A percentile compares a stretch with the other conserved stretches of the same genome.
Conservation (phyloP, 2,329 filamentous ascomycete species). For the Neofusicoccum laricinum region DNA sequence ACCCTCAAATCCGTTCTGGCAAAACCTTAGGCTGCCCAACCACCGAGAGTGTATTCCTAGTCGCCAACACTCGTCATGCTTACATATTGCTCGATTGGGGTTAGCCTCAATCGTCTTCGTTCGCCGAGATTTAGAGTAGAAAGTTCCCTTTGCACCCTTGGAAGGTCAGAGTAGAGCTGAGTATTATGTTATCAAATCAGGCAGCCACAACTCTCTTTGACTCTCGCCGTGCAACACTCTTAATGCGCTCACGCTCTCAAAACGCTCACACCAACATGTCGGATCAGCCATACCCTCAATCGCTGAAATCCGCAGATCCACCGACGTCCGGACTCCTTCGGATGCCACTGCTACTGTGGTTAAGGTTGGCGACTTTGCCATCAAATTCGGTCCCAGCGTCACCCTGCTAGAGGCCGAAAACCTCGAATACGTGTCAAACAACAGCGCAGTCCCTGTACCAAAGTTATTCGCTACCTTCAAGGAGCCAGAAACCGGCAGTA, state of each 20-base stretch:
- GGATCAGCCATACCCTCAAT: conserved; percentile 4
- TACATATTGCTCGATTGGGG: too few relatives aligned
- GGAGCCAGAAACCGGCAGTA: background rate
- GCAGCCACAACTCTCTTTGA: too few relatives aligned
- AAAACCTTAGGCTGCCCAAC: too few relatives aligned
- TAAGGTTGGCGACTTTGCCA: conserved; percentile 11
- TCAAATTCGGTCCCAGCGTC: conserved; percentile 16
- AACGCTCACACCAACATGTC: background rate
- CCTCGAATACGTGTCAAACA: conserved; percentile 6
- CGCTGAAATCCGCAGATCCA: conserved; percentile 5
- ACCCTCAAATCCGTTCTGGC: too few relatives aligned
- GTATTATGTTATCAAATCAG: too few relatives aligned
- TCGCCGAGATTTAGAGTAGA: too few relatives aligned
- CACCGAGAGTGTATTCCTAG: too few relatives aligned
- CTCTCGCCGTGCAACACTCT: too few relatives aligned
- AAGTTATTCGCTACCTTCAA: conserved; percentile 6
- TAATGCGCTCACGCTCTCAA: background rate
- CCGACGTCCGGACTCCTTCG: conserved; percentile 3
- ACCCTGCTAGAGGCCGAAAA: conserved; percentile 10
- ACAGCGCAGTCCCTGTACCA: conserved; percentile 15
- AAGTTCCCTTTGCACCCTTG: too few relatives aligned
- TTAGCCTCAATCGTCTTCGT: too few relatives aligned
- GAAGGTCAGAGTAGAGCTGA: too few relatives aligned
- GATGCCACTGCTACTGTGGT: conserved; percentile 16
- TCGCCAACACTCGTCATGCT: too few relatives aligned